Conservation (phyloP, 2,329 filamentous ascomycete species). For the Cadophora sp. region DNA sequence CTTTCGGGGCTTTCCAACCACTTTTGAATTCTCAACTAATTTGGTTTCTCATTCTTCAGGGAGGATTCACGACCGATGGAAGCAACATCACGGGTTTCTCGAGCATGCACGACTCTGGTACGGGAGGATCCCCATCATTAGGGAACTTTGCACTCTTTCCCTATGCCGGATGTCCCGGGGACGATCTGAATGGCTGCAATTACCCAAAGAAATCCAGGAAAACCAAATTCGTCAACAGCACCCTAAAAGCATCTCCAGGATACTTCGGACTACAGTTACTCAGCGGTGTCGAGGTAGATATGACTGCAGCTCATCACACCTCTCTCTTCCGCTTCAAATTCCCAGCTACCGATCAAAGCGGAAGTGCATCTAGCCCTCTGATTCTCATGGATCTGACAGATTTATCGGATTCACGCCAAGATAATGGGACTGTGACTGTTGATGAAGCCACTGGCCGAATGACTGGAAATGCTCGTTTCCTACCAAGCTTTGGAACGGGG, state of each 20-base stretch:
- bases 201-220: constrained; percentile 59
- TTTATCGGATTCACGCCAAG: constrained; percentile 62
- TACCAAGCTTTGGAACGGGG: constrained; percentile 69
- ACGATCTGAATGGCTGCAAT: constrained; percentile 66
- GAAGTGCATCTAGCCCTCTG: constrained; percentile 54
- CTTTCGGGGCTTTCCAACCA: too few relatives aligned
- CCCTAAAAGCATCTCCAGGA: constrained; percentile 65
- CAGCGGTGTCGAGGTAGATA: constrained; percentile 65
- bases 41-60: constrained; percentile 32
- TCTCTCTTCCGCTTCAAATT: constrained; percentile 73
- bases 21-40: too few relatives aligned
- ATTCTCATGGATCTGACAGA: constrained; percentile 72
- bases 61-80: constrained; percentile 59
- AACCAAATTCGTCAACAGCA: constrained; percentile 49
- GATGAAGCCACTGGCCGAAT: constrained; percentile 64
- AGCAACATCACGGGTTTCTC: constrained; percentile 44
- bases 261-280: constrained; percentile 68
- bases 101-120: constrained; percentile 52
- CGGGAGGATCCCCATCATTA: constrained; percentile 61
- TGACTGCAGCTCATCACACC: constrained; percentile 69
- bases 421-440: constrained; percentile 63
- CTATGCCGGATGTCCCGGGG: constrained; percentile 63
- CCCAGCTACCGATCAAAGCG: constrained; percentile 47
- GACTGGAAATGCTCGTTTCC: constrained; percentile 65
- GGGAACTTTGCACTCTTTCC: constrained; percentile 79